Evolutionary conservation across 2,329 filamentous ascomycete species (phyloP).

Genomic region (Paraphoma chrysanthemicola): DNA sequence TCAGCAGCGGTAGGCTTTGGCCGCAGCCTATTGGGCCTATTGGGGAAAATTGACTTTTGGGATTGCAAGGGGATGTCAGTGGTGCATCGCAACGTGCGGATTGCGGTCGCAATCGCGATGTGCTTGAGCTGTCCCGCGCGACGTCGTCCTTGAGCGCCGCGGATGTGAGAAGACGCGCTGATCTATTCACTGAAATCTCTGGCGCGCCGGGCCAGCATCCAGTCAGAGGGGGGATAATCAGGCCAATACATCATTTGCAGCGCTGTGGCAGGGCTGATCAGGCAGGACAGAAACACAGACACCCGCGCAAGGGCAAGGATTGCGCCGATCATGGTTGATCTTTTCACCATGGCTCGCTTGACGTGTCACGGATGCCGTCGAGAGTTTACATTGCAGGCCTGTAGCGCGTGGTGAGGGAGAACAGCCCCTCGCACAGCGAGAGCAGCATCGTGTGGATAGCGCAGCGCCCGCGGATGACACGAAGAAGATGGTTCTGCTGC

Average conservation of each 20-base stretch:
- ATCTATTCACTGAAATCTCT: slow-evolving; percentile 25
- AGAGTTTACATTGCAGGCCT: not conserved
- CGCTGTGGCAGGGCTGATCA: slow-evolving; percentile 44
- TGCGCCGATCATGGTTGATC: slow-evolving; percentile 36
- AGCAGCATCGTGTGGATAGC: slow-evolving; percentile 1
- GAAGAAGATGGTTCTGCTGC: slow-evolving; percentile 21
- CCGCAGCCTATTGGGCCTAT: not conserved
- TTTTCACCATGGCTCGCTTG: slow-evolving; percentile 26
- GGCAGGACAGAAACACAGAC: slow-evolving; percentile 42
- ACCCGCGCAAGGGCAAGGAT: slow-evolving; percentile 36
- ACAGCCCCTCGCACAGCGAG: not conserved
- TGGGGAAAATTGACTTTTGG: not conserved
- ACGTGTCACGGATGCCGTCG: slow-evolving; percentile 23
- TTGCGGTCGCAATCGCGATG: slow-evolving; percentile 8
- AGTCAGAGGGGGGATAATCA: slow-evolving; percentile 24
- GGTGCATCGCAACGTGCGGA: not conserved
- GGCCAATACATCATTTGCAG: slow-evolving; percentile 27
- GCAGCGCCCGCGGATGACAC: slow-evolving; percentile 12
- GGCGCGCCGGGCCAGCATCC: slow-evolving; percentile 16
- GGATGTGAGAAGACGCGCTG: slow-evolving; percentile 24
- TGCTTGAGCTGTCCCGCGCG: slow-evolving; percentile 2
- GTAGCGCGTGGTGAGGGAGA: not conserved
- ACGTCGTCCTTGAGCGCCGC: slow-evolving; percentile 12
- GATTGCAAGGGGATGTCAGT: not conserved
- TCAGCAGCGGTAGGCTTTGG: not conserved